Evolutionary conservation across 495 filamentous ascomycete genomes (phyloP).

Genomic region (Hapsidospora chrysogenum): DNA sequence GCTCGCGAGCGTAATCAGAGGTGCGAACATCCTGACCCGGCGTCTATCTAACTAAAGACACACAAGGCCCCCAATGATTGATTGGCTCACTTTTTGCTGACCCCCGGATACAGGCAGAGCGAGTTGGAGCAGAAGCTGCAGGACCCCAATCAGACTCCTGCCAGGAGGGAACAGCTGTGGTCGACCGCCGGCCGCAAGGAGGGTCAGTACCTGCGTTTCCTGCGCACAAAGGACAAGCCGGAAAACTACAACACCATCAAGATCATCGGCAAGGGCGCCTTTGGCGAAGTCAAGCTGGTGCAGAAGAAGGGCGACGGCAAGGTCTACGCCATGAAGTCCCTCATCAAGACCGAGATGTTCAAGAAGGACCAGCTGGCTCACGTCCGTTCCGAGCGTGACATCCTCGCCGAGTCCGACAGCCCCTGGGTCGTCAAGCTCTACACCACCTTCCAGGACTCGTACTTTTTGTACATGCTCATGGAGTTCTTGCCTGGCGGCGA

Average conservation of each 20-base stretch:
- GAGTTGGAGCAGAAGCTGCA: constrained; percentile 73
- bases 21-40: constrained; percentile 27
- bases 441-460: constrained; percentile 90
- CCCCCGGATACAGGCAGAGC: constrained; percentile 45
- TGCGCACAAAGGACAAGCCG: constrained; percentile 80
- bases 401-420: constrained; percentile 93
- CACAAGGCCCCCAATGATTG: neutral
- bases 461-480: constrained; percentile 97
- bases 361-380: constrained; percentile 99
- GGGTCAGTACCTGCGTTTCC: constrained; percentile 80
- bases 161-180: constrained; percentile 62
- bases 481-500: constrained; percentile 97
- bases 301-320: constrained; percentile 92
- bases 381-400: constrained; percentile 93
- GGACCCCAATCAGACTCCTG: constrained; percentile 53
- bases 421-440: constrained; percentile 97
- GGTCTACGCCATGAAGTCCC: constrained; percentile 94
- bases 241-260: constrained; percentile 91
- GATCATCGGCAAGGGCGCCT: constrained; percentile 97
- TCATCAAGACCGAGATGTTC: constrained; percentile 98
- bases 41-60: neutral
- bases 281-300: constrained; percentile 94
- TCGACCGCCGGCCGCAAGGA: constrained; percentile 68
- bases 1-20: constrained; percentile 82
- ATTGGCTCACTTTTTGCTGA: no score